A percentile compares a stretch with the other conserved stretches of the same genome.
Evolutionary conservation across 495 filamentous ascomycete genomes (phyloP).

Genomic region (Hypoxylon crocopeplum): DNA sequence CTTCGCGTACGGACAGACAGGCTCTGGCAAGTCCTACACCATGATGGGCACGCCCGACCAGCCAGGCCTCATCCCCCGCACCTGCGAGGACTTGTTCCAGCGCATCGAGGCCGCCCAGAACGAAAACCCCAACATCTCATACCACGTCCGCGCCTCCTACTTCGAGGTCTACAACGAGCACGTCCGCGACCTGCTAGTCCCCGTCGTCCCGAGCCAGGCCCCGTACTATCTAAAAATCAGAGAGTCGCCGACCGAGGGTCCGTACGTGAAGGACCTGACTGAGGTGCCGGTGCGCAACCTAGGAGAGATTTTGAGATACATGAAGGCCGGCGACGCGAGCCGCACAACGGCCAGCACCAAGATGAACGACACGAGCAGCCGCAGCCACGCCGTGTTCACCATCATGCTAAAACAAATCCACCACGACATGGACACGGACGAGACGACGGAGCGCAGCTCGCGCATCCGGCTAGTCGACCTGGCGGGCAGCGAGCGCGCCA

Average conservation of each 20-base stretch:
- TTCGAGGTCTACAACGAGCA: constrained; percentile 99
- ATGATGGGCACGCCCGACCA: constrained; percentile 95
- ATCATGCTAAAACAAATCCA: constrained; percentile 95
- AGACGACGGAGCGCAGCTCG: constrained; percentile 91
- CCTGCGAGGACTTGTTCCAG: constrained; percentile 95
- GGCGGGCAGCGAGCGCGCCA: constrained; percentile 92
- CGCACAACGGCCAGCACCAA: constrained; percentile 96
- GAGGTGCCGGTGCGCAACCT: constrained; percentile 87
- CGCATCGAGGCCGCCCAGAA: constrained; percentile 82
- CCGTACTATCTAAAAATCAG: constrained; percentile 97
- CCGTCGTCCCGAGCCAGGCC: constrained; percentile 68
- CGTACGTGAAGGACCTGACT: constrained; percentile 96
- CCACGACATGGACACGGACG: constrained; percentile 91
- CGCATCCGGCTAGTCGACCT: constrained; percentile 96
- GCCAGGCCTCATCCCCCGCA: constrained; percentile 94
- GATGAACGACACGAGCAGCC: constrained; percentile 97
- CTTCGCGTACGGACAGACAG: constrained; percentile 98
- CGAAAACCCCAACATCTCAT: constrained; percentile 83
- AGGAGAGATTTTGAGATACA: constrained; percentile 83
- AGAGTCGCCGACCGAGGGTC: constrained; percentile 91
- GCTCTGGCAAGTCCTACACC: constrained; percentile 96
- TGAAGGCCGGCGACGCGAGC: constrained; percentile 87
- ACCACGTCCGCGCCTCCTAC: constrained; percentile 96
- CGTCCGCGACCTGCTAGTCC: constrained; percentile 90
- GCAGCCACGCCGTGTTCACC: constrained; percentile 96